Evolutionary conservation across 495 filamentous ascomycete species (phyloP), one percentile per base, ranked within the genome.

Genomic region (Articulospora tetracladia): DNA sequence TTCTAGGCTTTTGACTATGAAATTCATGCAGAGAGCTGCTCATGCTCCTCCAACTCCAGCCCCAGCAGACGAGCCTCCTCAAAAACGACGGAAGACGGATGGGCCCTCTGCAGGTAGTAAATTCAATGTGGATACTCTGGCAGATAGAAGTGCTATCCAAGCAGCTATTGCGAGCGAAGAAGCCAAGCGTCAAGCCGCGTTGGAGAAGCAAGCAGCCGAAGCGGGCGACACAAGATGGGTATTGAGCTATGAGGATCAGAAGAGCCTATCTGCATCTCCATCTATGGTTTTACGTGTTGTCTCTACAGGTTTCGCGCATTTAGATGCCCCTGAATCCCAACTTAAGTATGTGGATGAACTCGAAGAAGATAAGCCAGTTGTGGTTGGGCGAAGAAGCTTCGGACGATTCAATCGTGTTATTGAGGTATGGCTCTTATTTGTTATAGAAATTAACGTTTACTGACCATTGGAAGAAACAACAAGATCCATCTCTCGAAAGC

Each of bases 21-120:
- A 97, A 84, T 98, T 98, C 73, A 98, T 98, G 94, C 94, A 97
- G 81, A 84, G 94, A 63, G 89, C 89, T 53, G 90, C 88, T 24
- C 85, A 86, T 30, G 77, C 76, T 58, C 63, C 71, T 50, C 79
- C 81, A 7, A 65, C 78, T 66, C 71, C 80, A 46, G 57, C 63
- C 20, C 64, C 68, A 30, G 74, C 75, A 19, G 70, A 76, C 57
- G 44, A 64, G 55, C 72, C 66, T 61, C 72, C 64, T 59, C 78
- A 65, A 60, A 93, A 82, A 74, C 83, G 81, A 41, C 80, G 77
- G 32, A 86, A 80, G 67, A 63, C 70, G 22, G 58, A 68, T 4
- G 65, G 72, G 30, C 60, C 54, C 19, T 48, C 61, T 34, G 60
- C 55, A 44, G 62, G 41, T 30, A 65, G 39, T 55, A 65, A 49